phyloP scores from a whole-genome alignment of 345 rosid species.

The Hibiscus trionum region DNA sequence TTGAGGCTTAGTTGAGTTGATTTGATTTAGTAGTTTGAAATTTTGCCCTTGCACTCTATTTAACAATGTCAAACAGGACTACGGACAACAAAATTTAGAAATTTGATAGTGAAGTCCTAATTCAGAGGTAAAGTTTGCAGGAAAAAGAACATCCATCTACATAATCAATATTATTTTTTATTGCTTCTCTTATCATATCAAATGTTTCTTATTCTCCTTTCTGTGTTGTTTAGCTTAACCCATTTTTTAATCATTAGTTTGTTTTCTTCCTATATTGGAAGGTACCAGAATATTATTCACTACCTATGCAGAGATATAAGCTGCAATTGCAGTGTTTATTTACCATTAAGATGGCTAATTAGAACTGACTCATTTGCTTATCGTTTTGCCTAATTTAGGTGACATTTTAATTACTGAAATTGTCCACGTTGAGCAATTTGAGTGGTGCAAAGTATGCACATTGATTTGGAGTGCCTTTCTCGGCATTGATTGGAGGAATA shows the following conservation, averaged over 20 bases:
- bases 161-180: not conserved
- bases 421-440: not conserved
- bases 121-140: not conserved
- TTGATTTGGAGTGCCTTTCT: not conserved
- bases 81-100: not conserved
- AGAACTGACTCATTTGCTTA: not conserved
- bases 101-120: not conserved
- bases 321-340: not conserved
- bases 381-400: not conserved
- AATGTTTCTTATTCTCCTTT: not conserved
- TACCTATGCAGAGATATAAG: not conserved
- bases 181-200: not conserved
- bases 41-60: not conserved
- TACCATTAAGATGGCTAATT: not conserved
- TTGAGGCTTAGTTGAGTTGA: not conserved
- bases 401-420: not conserved
- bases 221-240: not conserved
- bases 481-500: not conserved
- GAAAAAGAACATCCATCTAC: not conserved
- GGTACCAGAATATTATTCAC: not conserved
- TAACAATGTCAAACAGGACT: not conserved
- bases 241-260: not conserved
- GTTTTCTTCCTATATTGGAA: not conserved
- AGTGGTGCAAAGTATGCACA: not conserved
- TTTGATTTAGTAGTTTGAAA: not conserved